Evolutionary conservation across 495 filamentous ascomycete genomes (phyloP).

Genomic region (Penicillium dipodomyicola): DNA sequence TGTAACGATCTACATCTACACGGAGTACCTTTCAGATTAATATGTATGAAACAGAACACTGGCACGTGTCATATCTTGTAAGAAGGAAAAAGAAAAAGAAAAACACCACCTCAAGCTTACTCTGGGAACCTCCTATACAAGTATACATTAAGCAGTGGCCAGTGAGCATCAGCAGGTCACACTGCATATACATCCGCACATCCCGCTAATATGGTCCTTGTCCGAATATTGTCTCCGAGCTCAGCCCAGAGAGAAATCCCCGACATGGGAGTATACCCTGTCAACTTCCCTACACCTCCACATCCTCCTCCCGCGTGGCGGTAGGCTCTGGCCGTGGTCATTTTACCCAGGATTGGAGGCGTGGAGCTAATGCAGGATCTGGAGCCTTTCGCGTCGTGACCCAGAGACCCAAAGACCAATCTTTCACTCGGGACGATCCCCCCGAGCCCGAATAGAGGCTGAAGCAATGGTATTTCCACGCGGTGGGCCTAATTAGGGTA

Average conservation of each 20-base stretch:
- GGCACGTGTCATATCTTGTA: not conserved
- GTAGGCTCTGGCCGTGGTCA: not conserved
- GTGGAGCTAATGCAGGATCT: not conserved
- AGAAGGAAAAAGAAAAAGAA: too few relatives aligned
- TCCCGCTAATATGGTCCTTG: not conserved
- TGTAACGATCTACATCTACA: not conserved
- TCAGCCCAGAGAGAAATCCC: too few relatives aligned
- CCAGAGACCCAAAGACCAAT: not conserved
- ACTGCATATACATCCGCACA: not conserved
- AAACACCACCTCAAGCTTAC: too few relatives aligned
- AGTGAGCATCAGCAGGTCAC: not conserved
- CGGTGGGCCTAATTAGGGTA: not conserved
- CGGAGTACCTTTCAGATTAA: not conserved
- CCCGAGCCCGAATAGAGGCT: constrained; percentile 3
- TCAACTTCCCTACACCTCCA: not conserved
- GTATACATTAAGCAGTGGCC: too few relatives aligned
- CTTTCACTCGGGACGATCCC: not conserved
- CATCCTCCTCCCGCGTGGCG: not conserved
- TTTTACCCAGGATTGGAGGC: not conserved
- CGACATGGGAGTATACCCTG: not conserved
- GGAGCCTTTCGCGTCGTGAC: not conserved
- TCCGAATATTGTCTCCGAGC: not conserved
- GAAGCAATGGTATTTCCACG: constrained; percentile 2
- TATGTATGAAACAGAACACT: not conserved
- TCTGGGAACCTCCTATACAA: too few relatives aligned